These are phyloP conservation scores for Elsinoe arachidis DNA, from an alignment of 2,329 filamentous ascomycete genomes.

Conservation along the genomic window DNA sequence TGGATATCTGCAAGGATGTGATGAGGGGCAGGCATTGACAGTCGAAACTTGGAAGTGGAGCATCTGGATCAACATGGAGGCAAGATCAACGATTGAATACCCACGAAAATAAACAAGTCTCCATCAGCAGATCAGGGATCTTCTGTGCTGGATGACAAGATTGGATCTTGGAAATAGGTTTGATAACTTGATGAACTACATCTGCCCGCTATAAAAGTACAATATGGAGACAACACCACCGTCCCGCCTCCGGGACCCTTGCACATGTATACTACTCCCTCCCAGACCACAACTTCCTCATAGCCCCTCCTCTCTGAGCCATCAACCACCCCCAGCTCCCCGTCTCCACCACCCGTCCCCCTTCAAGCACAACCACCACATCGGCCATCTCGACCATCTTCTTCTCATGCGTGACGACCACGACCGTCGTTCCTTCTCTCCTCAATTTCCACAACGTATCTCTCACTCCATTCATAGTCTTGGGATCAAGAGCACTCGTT, in stretches of 20 bases:
- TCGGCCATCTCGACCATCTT: slow-evolving; percentile 84
- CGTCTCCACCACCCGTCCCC: slow-evolving; percentile 57
- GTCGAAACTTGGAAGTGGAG: slow-evolving; percentile 3
- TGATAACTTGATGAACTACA: too few species aligned
- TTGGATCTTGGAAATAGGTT: too few species aligned
- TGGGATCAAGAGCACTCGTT: slow-evolving; percentile 68
- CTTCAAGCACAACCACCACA: slow-evolving; percentile 60
- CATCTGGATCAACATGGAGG: neutral
- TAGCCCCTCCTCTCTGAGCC: slow-evolving; percentile 24
- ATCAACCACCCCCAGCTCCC: slow-evolving; percentile 59
- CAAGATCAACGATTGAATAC: neutral
- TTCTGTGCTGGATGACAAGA: too few species aligned
- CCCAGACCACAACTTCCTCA: slow-evolving; percentile 14
- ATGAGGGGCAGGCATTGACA: neutral
- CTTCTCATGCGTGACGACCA: slow-evolving; percentile 71
- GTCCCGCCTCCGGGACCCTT: too few species aligned
- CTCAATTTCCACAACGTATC: slow-evolving; percentile 52
- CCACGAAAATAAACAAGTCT: neutral
- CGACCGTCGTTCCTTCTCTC: slow-evolving; percentile 44
- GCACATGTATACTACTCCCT: neutral
- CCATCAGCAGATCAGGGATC: too few species aligned
- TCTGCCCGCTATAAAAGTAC: too few species aligned
- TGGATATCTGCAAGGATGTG: neutral
- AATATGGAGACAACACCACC: too few species aligned
- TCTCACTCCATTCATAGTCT: slow-evolving; percentile 56